Base-by-base conservation (phyloP, 768 basidiomycete species). In the Lactarius hengduanensis region DNA sequence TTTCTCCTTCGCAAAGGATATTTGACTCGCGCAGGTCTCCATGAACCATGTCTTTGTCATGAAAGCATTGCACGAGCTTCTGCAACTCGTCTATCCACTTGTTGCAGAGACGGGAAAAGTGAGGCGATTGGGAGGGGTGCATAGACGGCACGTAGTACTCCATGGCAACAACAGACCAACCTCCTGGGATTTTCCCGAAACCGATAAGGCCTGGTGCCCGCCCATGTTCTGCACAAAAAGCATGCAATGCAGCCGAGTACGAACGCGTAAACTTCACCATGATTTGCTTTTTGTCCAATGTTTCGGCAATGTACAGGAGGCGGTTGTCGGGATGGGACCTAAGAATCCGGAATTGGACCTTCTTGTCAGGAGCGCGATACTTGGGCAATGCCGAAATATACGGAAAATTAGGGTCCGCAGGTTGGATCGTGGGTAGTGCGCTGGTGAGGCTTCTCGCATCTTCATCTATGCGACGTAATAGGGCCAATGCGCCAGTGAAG, bases 391-490 rank as follows among this genome's bases (percentile, higher is more conserved):
- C 18, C 0, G 61, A 55, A 32, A 62, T 22, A 16, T 28, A 41
- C 3, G 61, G 61, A 13, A 62, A 41, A 28, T 32, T n/a, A 18
- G 1, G 16, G 18, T 40, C 36, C 30, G 11, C 38, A 15, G 9
- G 20, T 40, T 4, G 6, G 7, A 55, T 43, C 18, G 59, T 18
- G 10, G 61, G 15, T 2, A 26, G 38, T 41, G 41, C 16, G 7
- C 6, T 26, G 10, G 18, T 26, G 38, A 54, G 18, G 38, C 22
- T 9, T 41, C 20, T 6, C 6, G 26, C 28, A 40, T 41, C 53
- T 41, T 55, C 61, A 8, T 55, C 53, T n/a, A 62, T 62, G 45
- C 8, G 38, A 20, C 6, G 36, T 20, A 55, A 54, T n/a, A 62
- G 36, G 20, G 5, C 54, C 40, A 54, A 3, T 55, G 61, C 38